phyloP scores from a whole-genome alignment of 169 alveolate species.

The Theileria orientalis region DNA sequence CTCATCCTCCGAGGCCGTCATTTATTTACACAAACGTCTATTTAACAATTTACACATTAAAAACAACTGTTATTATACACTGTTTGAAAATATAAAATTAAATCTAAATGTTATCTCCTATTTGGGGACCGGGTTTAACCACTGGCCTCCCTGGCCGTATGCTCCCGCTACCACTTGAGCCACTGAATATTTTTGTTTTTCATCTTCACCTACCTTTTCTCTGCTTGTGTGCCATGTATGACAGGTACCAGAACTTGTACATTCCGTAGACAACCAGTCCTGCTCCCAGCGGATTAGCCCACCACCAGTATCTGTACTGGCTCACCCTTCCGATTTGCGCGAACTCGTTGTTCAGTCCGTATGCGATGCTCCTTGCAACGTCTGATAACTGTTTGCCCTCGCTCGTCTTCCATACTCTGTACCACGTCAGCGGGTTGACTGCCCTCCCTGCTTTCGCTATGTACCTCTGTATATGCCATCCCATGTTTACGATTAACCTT shows the following conservation, averaged over 20 bases:
- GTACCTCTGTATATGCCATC: slow-evolving; percentile 75
- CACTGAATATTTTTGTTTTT: slow-evolving; percentile 30
- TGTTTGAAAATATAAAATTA: background rate
- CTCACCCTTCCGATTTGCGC: slow-evolving; percentile 76
- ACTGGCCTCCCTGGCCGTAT: slow-evolving; percentile 88
- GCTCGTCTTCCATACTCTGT: slow-evolving; percentile 61
- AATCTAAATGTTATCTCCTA: no score
- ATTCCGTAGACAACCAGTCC: slow-evolving; percentile 80
- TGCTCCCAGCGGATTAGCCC: slow-evolving; percentile 87
- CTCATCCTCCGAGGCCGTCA: slow-evolving; percentile 1
- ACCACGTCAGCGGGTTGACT: slow-evolving; percentile 75
- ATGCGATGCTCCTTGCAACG: slow-evolving; percentile 62
- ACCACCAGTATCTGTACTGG: slow-evolving; percentile 86
- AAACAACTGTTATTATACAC: no score
- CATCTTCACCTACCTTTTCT: slow-evolving; percentile 66
- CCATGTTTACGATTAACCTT: slow-evolving; percentile 44
- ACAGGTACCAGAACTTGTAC: slow-evolving; percentile 83
- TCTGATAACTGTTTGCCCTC: slow-evolving; percentile 70
- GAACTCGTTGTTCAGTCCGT: slow-evolving; percentile 67
- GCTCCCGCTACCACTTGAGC: slow-evolving; percentile 87
- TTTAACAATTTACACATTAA: no score
- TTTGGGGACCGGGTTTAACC: slow-evolving; percentile 87
- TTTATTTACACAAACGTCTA: no score
- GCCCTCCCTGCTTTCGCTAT: slow-evolving; percentile 78
- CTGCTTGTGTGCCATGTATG: slow-evolving; percentile 83